phyloP scores from a whole-genome alignment of 441 rosid species.

The Viola pubescens region DNA sequence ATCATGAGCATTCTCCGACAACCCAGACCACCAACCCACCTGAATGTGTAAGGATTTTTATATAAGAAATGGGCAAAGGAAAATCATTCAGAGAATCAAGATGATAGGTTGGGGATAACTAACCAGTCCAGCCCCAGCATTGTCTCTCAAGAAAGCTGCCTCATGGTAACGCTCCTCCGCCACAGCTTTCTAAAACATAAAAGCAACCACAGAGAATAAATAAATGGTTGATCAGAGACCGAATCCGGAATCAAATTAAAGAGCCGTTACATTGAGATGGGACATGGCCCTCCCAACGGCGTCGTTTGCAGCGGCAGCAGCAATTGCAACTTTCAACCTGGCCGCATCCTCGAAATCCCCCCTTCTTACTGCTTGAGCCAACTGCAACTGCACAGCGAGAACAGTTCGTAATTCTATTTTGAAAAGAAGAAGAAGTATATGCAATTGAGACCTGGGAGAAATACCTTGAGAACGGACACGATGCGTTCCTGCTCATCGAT shows the following conservation, averaged over 20 bases:
- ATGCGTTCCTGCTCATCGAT: conserved; percentile 84
- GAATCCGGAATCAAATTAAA: neutral
- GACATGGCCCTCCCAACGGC: conserved; percentile 73
- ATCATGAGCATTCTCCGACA: conserved; percentile 64
- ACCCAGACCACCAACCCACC: conserved; percentile 99
- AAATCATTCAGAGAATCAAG: too few relatives aligned
- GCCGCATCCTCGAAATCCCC: conserved; percentile 88
- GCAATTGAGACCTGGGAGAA: neutral
- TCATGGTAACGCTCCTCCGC: conserved; percentile 14
- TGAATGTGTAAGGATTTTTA: conserved; percentile 13
- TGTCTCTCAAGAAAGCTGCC: conserved; percentile 15
- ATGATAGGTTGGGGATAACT: neutral
- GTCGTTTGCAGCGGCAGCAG: conserved; percentile 73
- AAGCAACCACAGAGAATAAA: neutral
- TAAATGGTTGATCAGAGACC: neutral
- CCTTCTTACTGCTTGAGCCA: conserved; percentile 42
- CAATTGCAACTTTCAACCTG: conserved; percentile 81
- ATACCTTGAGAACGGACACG: conserved; percentile 63
- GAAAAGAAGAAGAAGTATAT: neutral
- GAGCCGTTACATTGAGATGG: conserved; percentile 42
- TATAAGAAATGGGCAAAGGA: too few relatives aligned
- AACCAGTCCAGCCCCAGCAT: conserved; percentile 13
- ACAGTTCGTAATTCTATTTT: neutral
- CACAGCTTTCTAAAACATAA: conserved; percentile 5
- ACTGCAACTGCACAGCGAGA: conserved; percentile 43